Evolutionary conservation across 2,329 filamentous ascomycete genomes (phyloP).

Genomic region (Fusarium nodosum): DNA sequence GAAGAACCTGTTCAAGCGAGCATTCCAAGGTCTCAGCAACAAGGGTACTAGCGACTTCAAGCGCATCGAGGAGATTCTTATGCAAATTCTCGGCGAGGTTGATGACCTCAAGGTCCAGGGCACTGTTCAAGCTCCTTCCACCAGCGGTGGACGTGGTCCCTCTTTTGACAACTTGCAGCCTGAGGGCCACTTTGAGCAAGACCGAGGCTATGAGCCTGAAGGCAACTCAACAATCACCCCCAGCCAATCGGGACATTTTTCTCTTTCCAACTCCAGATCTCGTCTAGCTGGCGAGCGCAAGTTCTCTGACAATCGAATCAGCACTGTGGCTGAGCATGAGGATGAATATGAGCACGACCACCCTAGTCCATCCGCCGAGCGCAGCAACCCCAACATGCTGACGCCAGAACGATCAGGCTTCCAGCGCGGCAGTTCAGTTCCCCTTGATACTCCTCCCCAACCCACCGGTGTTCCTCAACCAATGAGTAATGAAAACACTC

Average conservation of each 20-base stretch:
- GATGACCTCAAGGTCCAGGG: slow-evolving; percentile 81
- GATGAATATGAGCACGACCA: slow-evolving; percentile 76
- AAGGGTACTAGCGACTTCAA: slow-evolving; percentile 90
- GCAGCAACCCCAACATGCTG: slow-evolving; percentile 65
- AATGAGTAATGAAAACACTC: slow-evolving; percentile 83
- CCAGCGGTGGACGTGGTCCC: slow-evolving; percentile 65
- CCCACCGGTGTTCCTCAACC: slow-evolving; percentile 55
- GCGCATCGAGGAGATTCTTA: slow-evolving; percentile 91
- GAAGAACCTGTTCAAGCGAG: slow-evolving; percentile 93
- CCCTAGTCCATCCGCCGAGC: slow-evolving; percentile 57
- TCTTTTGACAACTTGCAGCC: slow-evolving; percentile 78
- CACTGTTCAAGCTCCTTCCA: slow-evolving; percentile 57
- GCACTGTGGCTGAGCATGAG: slow-evolving; percentile 87
- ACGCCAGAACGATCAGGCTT: slow-evolving; percentile 69
- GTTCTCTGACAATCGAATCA: slow-evolving; percentile 84
- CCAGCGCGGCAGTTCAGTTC: slow-evolving; percentile 66
- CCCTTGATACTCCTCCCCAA: slow-evolving; percentile 71
- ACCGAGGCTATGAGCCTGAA: slow-evolving; percentile 85
- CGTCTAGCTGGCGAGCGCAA: slow-evolving; percentile 65
- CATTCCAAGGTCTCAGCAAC: slow-evolving; percentile 89
- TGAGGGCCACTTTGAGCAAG: slow-evolving; percentile 74
- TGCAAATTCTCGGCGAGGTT: slow-evolving; percentile 91
- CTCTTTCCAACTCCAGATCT: slow-evolving; percentile 67
- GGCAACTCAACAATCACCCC: slow-evolving; percentile 78
- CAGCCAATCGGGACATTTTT: slow-evolving; percentile 82